phyloP scores from a whole-genome alignment of 2,329 filamentous ascomycete species.

The Aphanocladium album region DNA sequence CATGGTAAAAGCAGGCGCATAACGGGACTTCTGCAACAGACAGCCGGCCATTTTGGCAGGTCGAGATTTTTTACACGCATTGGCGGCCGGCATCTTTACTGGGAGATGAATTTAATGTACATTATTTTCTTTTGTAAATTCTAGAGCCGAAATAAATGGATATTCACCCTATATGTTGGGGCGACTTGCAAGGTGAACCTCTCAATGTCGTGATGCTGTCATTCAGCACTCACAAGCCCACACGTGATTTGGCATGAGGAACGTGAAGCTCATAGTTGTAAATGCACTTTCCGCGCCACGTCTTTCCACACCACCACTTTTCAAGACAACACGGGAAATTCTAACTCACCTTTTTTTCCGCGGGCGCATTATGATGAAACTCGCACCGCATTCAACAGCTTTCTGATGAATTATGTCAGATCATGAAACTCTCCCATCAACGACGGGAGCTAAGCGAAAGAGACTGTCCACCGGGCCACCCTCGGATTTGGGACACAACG shows the following conservation, averaged over 20 bases:
- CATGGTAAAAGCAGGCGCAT: conserved; percentile 12
- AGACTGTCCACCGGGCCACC: neutral
- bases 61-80: conserved; percentile 10
- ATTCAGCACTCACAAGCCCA: neutral
- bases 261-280: neutral
- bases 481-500: neutral
- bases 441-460: conserved; percentile 2
- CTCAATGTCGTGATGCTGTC: neutral
- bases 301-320: neutral
- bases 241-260: conserved; percentile 13
- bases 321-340: neutral
- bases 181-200: neutral
- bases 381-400: neutral
- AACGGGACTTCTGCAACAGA: conserved; percentile 4
- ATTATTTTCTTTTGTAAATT: conserved; percentile 5
- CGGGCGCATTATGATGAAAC: neutral
- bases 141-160: neutral
- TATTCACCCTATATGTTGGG: neutral
- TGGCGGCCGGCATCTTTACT: conserved; percentile 1
- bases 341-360: neutral
- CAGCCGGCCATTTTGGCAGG: conserved; percentile 8
- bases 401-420: neutral
- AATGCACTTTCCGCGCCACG: neutral
- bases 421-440: neutral
- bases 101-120: conserved; percentile 10